These are phyloP conservation scores for Talaromyces verruculosus DNA, from an alignment of 2,329 filamentous ascomycete genomes.

Conservation along the genomic window DNA sequence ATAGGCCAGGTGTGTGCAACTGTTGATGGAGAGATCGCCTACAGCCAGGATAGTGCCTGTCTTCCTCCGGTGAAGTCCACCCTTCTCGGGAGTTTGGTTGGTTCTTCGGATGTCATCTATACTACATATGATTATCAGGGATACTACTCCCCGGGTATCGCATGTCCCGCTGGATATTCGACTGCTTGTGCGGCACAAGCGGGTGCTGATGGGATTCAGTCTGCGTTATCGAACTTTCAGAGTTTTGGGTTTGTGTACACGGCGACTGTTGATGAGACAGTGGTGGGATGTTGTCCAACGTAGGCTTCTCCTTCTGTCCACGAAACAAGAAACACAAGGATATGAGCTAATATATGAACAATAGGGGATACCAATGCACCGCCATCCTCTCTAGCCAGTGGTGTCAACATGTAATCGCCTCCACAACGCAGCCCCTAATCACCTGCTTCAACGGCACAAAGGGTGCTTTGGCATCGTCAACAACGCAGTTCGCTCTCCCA, in stretches of 20 bases:
- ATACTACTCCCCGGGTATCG: constrained; percentile 10
- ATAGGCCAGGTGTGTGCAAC: neutral
- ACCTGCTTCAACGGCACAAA: constrained; percentile 5
- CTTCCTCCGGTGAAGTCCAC: neutral
- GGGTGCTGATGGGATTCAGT: constrained; percentile 1
- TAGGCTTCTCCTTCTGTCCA: neutral
- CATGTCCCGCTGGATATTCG: constrained; percentile 13
- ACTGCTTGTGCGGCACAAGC: constrained; percentile 14
- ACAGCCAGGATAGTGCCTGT: neutral
- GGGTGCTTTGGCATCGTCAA: neutral
- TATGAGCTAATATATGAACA: neutral
- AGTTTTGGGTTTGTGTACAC: constrained; percentile 4
- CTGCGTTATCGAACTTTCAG: neutral
- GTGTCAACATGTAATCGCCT: constrained; percentile 6
- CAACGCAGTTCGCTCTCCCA: neutral
- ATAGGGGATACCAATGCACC: constrained; percentile 8
- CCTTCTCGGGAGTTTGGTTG: neutral
- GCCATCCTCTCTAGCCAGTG: neutral
- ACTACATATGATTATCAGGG: constrained; percentile 1
- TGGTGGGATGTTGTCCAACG: constrained; percentile 16
- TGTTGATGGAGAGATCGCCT: neutral
- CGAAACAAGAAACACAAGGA: neutral
- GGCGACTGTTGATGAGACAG: constrained; percentile 4
- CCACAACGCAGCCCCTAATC: neutral
- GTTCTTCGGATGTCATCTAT: neutral